Percentiles rank a stretch among this genome's conserved stretches.
These are phyloP conservation scores for Syzygium malaccense DNA, from an alignment of 441 rosid species.

Conservation along the genomic window DNA sequence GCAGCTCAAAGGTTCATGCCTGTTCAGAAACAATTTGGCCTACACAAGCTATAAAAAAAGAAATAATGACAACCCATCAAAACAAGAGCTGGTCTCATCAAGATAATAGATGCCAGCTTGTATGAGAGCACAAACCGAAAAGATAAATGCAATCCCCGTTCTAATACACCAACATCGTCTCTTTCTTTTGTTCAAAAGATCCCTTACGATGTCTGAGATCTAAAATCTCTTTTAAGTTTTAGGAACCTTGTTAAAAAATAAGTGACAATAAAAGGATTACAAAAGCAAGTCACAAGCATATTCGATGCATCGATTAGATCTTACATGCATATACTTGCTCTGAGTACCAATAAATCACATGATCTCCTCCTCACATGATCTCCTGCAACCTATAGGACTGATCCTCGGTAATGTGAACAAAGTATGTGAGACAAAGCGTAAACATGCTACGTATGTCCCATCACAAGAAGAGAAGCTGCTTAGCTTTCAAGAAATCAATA, in stretches of 20 bases:
- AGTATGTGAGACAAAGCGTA: neutral
- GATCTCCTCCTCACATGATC: neutral
- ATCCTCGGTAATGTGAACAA: neutral
- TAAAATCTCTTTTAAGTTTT: neutral
- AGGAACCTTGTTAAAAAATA: neutral
- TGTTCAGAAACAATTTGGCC: neutral
- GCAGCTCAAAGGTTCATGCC: neutral
- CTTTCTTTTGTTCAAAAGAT: neutral
- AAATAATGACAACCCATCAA: neutral
- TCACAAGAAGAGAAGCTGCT: neutral
- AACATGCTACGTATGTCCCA: neutral
- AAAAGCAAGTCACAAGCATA: neutral
- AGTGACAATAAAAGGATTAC: neutral
- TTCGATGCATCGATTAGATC: neutral
- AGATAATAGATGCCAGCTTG: neutral
- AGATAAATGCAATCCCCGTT: neutral
- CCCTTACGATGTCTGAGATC: neutral
- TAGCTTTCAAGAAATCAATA: neutral
- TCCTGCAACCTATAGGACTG: neutral
- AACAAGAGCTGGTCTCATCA: neutral
- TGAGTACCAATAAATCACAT: neutral
- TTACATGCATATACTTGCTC: neutral
- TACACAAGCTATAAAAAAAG: neutral
- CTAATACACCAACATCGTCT: neutral
- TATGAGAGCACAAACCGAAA: neutral